phyloP scores from a whole-genome alignment of 78 protist species.

The Protostelium mycophagum region DNA sequence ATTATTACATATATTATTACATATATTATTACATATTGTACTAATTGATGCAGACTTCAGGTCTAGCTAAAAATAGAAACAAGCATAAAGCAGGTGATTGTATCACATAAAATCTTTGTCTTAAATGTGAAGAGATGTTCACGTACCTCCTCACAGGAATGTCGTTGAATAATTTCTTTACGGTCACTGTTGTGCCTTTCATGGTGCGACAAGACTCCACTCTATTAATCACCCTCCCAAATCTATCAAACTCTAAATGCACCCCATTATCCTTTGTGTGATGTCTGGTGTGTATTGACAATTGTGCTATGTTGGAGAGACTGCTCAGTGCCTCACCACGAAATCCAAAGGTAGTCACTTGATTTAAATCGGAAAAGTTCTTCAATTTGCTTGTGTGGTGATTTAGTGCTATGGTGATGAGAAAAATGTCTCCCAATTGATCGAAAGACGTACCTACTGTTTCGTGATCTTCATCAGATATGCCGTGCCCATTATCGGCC shows the following conservation, averaged over 20 bases:
- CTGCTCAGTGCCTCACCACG: constrained; percentile 92
- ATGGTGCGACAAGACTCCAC: no score
- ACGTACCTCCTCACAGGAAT: background rate
- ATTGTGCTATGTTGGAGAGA: background rate
- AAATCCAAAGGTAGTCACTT: constrained; percentile 82
- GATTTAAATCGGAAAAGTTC: constrained; percentile 64
- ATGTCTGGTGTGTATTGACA: background rate
- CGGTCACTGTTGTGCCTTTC: background rate
- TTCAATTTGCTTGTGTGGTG: constrained; percentile 82
- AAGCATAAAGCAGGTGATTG: no score
- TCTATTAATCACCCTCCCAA: background rate
- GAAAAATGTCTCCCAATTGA: constrained; percentile 6
- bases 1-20: no score
- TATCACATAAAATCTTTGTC: no score
- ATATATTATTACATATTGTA: no score
- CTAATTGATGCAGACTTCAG: no score
- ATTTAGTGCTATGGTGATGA: constrained; percentile 32
- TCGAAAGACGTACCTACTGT: background rate
- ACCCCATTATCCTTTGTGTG: background rate
- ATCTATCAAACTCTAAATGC: background rate
- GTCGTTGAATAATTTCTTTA: background rate
- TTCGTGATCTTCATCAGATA: background rate
- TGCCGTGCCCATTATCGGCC: constrained; percentile 84
- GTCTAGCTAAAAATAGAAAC: no score
- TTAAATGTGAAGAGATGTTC: no score